A percentile compares a stretch with the other conserved stretches of the same genome.
Evolutionary conservation across 2,329 filamentous ascomycete genomes (phyloP).

Genomic region (Phaeosphaeria sp.): DNA sequence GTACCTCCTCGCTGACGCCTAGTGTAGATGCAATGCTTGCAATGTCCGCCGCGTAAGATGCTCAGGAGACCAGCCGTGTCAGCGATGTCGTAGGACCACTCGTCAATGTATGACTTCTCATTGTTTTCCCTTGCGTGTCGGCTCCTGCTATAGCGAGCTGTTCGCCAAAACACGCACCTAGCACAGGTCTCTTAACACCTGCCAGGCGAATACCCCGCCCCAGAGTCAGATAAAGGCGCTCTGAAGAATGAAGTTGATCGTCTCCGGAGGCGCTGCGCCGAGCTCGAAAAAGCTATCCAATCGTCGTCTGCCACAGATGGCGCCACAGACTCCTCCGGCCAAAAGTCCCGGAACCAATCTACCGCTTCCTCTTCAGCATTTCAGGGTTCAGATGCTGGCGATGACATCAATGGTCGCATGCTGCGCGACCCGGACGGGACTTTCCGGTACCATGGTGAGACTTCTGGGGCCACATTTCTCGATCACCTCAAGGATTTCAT

Average conservation of each 20-base stretch:
- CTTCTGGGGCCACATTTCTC: conserved; percentile 35
- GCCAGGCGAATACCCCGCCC: conserved; percentile 23
- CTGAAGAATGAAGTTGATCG: conserved; percentile 31
- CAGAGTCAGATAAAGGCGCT: conserved; percentile 23
- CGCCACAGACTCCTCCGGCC: conserved; percentile 19
- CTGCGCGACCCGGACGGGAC: conserved; percentile 26
- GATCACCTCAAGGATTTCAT: conserved; percentile 35
- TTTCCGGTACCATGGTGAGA: conserved; percentile 29
- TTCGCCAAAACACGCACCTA: background rate
- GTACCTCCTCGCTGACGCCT: conserved; percentile 7
- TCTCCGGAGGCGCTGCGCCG: conserved; percentile 26
- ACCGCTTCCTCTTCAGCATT: conserved; percentile 7
- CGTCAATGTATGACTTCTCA: conserved; percentile 22
- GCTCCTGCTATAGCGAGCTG: background rate
- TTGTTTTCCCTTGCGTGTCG: background rate
- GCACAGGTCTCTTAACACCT: background rate
- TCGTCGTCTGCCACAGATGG: conserved; percentile 17
- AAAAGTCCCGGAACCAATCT: conserved; percentile 14
- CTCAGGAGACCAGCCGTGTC: conserved; percentile 34
- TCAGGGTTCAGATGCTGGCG: conserved; percentile 16
- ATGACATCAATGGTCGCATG: conserved; percentile 21
- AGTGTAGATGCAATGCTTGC: conserved; percentile 32
- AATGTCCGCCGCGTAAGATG: conserved; percentile 34
- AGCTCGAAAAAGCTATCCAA: conserved; percentile 24
- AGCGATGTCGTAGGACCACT: conserved; percentile 23